Conservation (phyloP, 768 basidiomycete species). For the Auricularia heimuer region DNA sequence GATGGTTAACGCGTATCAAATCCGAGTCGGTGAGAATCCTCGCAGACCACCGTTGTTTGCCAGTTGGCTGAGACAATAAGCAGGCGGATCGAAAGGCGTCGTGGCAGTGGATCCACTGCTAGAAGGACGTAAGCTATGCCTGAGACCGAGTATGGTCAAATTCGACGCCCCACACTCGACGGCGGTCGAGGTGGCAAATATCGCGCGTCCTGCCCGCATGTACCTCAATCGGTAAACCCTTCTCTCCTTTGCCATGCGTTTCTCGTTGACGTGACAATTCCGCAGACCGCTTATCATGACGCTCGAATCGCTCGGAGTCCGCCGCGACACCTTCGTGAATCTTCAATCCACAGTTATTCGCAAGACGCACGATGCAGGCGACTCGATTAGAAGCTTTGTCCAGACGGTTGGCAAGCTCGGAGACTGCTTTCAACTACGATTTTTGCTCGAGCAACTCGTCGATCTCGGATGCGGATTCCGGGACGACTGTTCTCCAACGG, state of each 20-base stretch:
- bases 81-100: constrained; percentile 76
- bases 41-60: constrained; percentile 1
- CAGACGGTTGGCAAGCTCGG: constrained; percentile 40
- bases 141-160: constrained; percentile 68
- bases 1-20: background rate
- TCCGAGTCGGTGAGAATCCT: background rate
- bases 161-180: constrained; percentile 44
- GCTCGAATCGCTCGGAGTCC: constrained; percentile 65
- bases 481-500: constrained; percentile 13
- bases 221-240: constrained; percentile 60
- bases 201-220: constrained; percentile 48
- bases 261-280: background rate
- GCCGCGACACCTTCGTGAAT: constrained; percentile 42
- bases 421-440: constrained; percentile 36
- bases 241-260: background rate
- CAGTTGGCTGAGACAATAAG: constrained; percentile 32
- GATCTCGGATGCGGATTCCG: constrained; percentile 40
- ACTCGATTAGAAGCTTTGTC: constrained; percentile 41
- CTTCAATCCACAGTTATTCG: constrained; percentile 55
- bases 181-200: constrained; percentile 45
- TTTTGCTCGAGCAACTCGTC: constrained; percentile 41
- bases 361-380: constrained; percentile 47
- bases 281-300: constrained; percentile 64
- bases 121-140: constrained; percentile 45
- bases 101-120: constrained; percentile 53